A percentile compares a stretch with the other conserved stretches of the same genome.
Evolutionary conservation across 2,329 filamentous ascomycete species (phyloP).

Genomic region (Penicillium sp.): DNA sequence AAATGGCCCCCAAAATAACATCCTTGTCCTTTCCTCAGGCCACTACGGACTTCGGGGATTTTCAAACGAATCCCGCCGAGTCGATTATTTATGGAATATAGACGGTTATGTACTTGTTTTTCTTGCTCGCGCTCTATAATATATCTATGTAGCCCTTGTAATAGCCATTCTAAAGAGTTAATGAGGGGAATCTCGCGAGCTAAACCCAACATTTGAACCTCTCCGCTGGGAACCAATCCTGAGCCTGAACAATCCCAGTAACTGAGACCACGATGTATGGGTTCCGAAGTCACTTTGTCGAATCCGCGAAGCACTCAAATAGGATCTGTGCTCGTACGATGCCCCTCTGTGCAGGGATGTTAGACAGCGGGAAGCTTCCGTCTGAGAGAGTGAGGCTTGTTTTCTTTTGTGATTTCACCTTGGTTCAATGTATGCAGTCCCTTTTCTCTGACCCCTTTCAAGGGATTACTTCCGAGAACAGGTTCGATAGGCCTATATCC

Average conservation of each 20-base stretch:
- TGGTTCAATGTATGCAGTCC: neutral
- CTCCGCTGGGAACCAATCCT: conserved; percentile 12
- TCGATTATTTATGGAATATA: neutral
- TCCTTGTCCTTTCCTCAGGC: too few species aligned
- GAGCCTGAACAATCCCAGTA: too few species aligned
- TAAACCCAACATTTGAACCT: neutral
- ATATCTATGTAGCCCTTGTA: neutral
- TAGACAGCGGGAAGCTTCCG: neutral
- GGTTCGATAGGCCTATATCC: too few species aligned
- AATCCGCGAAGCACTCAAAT: conserved; percentile 52
- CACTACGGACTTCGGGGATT: too few species aligned
- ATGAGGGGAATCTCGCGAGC: neutral
- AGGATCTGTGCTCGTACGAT: too few species aligned
- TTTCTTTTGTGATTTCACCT: neutral
- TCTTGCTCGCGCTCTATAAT: neutral
- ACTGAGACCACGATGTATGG: conserved; percentile 39
- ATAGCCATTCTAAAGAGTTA: neutral
- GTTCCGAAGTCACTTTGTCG: conserved; percentile 49
- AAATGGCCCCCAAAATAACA: too few species aligned
- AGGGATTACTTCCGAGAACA: too few species aligned
- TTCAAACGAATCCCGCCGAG: neutral
- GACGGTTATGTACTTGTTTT: neutral
- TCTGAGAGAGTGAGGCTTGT: neutral
- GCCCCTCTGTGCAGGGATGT: too few species aligned
- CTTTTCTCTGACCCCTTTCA: too few species aligned